These are phyloP conservation scores for Chaetomium tenue DNA, from an alignment of 495 filamentous ascomycete genomes.

Conservation along the genomic window DNA sequence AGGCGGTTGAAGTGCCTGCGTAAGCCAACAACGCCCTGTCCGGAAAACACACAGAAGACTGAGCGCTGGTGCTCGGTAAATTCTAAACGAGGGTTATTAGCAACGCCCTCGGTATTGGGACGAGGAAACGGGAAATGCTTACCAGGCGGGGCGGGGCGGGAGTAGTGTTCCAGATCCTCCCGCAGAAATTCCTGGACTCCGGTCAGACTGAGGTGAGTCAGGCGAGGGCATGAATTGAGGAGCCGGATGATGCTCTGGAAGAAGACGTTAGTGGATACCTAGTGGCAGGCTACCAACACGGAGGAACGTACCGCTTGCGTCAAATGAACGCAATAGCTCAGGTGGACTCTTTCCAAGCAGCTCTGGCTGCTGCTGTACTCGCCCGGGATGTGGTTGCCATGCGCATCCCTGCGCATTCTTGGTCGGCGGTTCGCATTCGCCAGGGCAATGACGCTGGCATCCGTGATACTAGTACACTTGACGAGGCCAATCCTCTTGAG, in stretches of 20 bases:
- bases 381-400: conserved; percentile 36
- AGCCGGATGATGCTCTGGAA: conserved; percentile 84
- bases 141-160: conserved; percentile 79
- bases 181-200: conserved; percentile 83
- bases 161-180: conserved; percentile 75
- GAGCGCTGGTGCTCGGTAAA: conserved; percentile 94
- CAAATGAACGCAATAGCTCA: conserved; percentile 89
- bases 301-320: conserved; percentile 65
- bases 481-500: conserved; percentile 91
- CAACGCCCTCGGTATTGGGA: neutral
- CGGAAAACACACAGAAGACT: conserved; percentile 97
- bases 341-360: conserved; percentile 85
- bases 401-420: conserved; percentile 52
- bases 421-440: conserved; percentile 57
- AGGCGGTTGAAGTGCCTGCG: conserved; percentile 70
- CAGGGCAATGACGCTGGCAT: conserved; percentile 80
- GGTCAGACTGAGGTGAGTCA: conserved; percentile 94
- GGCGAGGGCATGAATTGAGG: conserved; percentile 82
- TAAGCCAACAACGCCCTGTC: conserved; percentile 73
- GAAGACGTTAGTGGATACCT: conserved; percentile 27
- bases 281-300: neutral
- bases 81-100: conserved; percentile 54
- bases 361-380: conserved; percentile 50
- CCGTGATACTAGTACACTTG: conserved; percentile 87
- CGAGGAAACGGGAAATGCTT: conserved; percentile 21